A percentile compares a stretch with the other conserved stretches of the same genome.
phyloP scores from a whole-genome alignment of 129 eudicot species.

The Rutidosis leptorrhynchoides region DNA sequence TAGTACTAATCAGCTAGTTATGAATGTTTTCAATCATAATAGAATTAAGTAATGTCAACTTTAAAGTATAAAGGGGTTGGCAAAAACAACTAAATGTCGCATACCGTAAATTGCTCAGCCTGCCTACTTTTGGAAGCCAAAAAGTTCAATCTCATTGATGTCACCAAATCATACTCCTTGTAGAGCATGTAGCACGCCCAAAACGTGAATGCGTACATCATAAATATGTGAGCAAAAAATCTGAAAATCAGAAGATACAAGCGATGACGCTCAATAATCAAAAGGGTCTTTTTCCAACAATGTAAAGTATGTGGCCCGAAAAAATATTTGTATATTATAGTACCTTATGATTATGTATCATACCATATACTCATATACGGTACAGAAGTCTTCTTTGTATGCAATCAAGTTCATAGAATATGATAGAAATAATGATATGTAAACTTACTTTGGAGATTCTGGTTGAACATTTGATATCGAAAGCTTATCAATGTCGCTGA shows the following conservation, averaged over 20 bases:
- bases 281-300: background rate
- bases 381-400: background rate
- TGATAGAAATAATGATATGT: conserved; percentile 15
- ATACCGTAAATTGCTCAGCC: conserved; percentile 61
- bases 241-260: conserved; percentile 34
- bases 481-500: conserved; percentile 47
- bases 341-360: background rate
- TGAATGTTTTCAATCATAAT: background rate
- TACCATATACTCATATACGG: background rate
- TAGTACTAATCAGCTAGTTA: background rate
- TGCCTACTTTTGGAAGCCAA: conserved; percentile 56
- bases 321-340: background rate
- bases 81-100: background rate
- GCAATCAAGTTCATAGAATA: conserved; percentile 10
- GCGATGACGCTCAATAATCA: conserved; percentile 2
- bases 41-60: background rate
- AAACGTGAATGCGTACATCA: conserved; percentile 51
- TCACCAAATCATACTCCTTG: conserved; percentile 47
- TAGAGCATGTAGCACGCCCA: conserved; percentile 51
- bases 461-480: conserved; percentile 44
- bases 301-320: background rate
- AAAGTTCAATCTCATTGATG: conserved; percentile 52
- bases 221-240: conserved; percentile 46
- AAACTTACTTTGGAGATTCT: conserved; percentile 36
- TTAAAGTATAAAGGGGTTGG: background rate